These are phyloP conservation scores for Flagelloscypha sp. DNA, from an alignment of 768 basidiomycete genomes.

Conservation along the genomic window DNA sequence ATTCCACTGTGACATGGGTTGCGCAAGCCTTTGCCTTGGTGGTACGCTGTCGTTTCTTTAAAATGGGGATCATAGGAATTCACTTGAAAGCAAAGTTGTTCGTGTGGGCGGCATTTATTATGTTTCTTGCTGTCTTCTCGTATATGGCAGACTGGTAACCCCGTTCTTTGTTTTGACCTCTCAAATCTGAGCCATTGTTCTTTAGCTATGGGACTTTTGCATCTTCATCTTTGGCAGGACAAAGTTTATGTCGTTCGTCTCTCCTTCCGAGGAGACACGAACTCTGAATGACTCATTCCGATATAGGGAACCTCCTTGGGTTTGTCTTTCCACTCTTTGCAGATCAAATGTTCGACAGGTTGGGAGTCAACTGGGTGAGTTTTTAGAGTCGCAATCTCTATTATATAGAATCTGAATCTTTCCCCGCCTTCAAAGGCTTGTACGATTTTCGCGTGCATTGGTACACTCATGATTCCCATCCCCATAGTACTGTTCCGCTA, in stretches of 20 bases:
- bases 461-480: constrained; percentile 47
- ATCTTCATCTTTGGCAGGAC: constrained; percentile 61
- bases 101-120: constrained; percentile 41
- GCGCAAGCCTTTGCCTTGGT: constrained; percentile 46
- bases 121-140: constrained; percentile 52
- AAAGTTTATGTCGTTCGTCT: constrained; percentile 47
- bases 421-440: no score
- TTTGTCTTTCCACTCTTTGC: constrained; percentile 58
- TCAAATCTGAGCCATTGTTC: background rate
- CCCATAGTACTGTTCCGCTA: constrained; percentile 47
- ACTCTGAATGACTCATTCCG: background rate
- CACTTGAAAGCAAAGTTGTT: constrained; percentile 29
- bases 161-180: constrained; percentile 10
- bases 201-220: constrained; percentile 51
- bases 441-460: constrained; percentile 47
- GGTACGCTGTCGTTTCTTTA: constrained; percentile 18
- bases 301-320: constrained; percentile 39
- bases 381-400: no score
- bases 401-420: no score
- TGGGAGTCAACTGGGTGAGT: constrained; percentile 57
- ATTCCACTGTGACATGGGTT: constrained; percentile 50
- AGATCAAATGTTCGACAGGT: constrained; percentile 43
- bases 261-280: background rate
- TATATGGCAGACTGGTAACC: constrained; percentile 61
- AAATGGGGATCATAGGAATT: constrained; percentile 9